These are phyloP conservation scores for Aspergillus arachidicola DNA, from an alignment of 2,329 filamentous ascomycete species.

Conservation along the genomic window DNA sequence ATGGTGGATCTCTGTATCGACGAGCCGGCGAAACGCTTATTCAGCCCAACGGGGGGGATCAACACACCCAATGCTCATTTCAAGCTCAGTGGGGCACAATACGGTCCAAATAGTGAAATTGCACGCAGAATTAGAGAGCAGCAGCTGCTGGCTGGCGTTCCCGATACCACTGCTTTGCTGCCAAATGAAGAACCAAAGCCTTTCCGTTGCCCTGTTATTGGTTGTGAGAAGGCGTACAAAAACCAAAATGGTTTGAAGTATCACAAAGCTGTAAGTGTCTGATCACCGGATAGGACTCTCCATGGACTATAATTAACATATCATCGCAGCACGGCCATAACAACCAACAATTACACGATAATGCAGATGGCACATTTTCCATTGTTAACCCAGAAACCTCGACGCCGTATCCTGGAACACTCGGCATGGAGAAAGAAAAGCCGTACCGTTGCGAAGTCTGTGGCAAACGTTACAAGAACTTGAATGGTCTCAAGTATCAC, in stretches of 20 bases:
- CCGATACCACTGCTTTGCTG: conserved; percentile 49
- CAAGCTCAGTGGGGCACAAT: conserved; percentile 74
- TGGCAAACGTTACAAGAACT: conserved; percentile 97
- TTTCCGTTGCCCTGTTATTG: conserved; percentile 96
- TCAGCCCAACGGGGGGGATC: conserved; percentile 78
- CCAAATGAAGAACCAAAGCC: conserved; percentile 92
- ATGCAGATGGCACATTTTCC: conserved; percentile 94
- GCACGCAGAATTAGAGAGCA: conserved; percentile 67
- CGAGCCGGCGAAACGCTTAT: conserved; percentile 90
- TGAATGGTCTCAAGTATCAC: conserved; percentile 97
- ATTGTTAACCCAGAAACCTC: conserved; percentile 97
- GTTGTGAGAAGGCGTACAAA: conserved; percentile 99
- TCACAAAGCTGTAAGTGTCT: conserved; percentile 63
- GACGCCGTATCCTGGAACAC: conserved; percentile 88
- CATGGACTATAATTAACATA: conserved; percentile 22
- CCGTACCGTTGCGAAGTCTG: conserved; percentile 97
- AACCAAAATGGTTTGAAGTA: conserved; percentile 99
- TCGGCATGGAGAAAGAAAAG: conserved; percentile 99
- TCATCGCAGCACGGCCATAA: conserved; percentile 77
- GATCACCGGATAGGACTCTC: background rate
- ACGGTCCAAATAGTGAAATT: conserved; percentile 75
- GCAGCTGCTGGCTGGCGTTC: conserved; percentile 61
- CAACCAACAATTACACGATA: conserved; percentile 94
- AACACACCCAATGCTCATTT: conserved; percentile 70
- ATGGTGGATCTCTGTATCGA: conserved; percentile 74